Base-by-base conservation (phyloP, 495 filamentous ascomycete species). In the Trichoderma reesei region DNA sequence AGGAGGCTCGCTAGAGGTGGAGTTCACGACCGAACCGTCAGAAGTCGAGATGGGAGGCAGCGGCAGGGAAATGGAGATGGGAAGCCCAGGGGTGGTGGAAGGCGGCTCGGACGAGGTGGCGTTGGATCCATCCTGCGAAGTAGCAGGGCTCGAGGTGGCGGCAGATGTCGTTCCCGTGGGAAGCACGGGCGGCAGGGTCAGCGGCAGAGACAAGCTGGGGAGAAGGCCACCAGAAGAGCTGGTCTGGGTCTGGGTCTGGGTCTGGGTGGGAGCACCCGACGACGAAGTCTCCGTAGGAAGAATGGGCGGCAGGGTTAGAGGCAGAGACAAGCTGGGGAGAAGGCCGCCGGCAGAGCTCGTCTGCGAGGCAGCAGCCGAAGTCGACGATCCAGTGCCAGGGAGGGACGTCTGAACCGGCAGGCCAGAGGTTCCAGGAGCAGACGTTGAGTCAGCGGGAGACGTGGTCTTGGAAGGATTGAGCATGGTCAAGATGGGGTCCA, bases 141-240 rank as follows among this genome's bases (percentile, higher is more conserved):
- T 26, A 26, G 26, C 26, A 26, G 61, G 13, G 20, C 39, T n/a
- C 0, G 26, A 34, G 39, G 39, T 44, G 10, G 39, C 11, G 20
- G 39, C 39, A 33, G 39, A 26, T 1, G 26, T 26, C 26, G 34
- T 37, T 5, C 4, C 20, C 4, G 59, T 61, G 8, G 59, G 39
- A 34, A 39, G 39, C 36, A 61, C 10, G 18, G 59, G 59, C n/a
- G 59, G 59, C 36, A 61, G 34, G n/a, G 59, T 20, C 59, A 41
- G 11, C 16, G 48, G 20, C 8, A 56, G 20, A 34, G 51, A 56
- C 20, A 56, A 33, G 51, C 20, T 56, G 9, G 51, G 51, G 26
- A 56, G 51, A 34, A 54, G 46, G 5, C 51, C 51, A 8, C 18
- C 16, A 5, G 51, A 56, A 3, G 51, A 33, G 26, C 26, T 26